A percentile compares a stretch with the other conserved stretches of the same genome.
Evolutionary conservation across 768 basidiomycete species (phyloP).

Genomic region (Stropharia rugosoannulata): DNA sequence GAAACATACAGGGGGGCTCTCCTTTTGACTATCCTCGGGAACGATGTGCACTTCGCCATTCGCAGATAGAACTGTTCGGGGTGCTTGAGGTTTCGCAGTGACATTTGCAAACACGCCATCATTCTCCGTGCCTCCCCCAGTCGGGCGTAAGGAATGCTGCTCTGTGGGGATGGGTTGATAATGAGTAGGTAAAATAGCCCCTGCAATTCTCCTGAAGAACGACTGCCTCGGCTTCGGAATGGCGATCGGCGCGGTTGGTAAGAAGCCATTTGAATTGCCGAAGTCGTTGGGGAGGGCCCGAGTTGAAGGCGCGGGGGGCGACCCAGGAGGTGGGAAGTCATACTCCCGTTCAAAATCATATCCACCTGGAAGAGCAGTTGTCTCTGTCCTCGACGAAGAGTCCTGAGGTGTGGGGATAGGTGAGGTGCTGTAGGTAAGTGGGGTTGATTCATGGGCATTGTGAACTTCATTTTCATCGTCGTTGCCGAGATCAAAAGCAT

Average conservation of each 20-base stretch:
- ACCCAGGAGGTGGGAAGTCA: slow-evolving; percentile 77
- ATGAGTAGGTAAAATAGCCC: slow-evolving; percentile 63
- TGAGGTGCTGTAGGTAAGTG: slow-evolving; percentile 28
- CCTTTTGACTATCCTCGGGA: slow-evolving; percentile 81
- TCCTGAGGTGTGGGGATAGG: slow-evolving; percentile 8
- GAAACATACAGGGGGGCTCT: slow-evolving; percentile 78
- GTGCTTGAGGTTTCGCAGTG: slow-evolving; percentile 75
- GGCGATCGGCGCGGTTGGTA: slow-evolving; percentile 50
- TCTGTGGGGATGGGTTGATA: slow-evolving; percentile 54
- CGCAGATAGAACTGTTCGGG: slow-evolving; percentile 43
- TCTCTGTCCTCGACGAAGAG: slow-evolving; percentile 9
- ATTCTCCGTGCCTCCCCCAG: slow-evolving; percentile 77
- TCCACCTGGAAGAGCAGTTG: slow-evolving; percentile 35
- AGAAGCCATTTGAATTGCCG: slow-evolving; percentile 70
- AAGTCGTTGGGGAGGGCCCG: slow-evolving; percentile 62
- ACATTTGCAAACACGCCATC: slow-evolving; percentile 97
- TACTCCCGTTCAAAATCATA: slow-evolving; percentile 86
- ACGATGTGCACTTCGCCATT: slow-evolving; percentile 61
- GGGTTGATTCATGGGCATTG: slow-evolving; percentile 33
- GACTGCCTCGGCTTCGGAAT: slow-evolving; percentile 40
- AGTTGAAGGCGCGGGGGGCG: slow-evolving; percentile 62
- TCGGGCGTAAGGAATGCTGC: slow-evolving; percentile 28
- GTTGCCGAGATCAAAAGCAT: slow-evolving; percentile 70
- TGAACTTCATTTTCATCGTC: slow-evolving; percentile 50
- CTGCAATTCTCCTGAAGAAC: slow-evolving; percentile 58